phyloP scores from a whole-genome alignment of 495 filamentous ascomycete species.

The Tuber umbilicatum region DNA sequence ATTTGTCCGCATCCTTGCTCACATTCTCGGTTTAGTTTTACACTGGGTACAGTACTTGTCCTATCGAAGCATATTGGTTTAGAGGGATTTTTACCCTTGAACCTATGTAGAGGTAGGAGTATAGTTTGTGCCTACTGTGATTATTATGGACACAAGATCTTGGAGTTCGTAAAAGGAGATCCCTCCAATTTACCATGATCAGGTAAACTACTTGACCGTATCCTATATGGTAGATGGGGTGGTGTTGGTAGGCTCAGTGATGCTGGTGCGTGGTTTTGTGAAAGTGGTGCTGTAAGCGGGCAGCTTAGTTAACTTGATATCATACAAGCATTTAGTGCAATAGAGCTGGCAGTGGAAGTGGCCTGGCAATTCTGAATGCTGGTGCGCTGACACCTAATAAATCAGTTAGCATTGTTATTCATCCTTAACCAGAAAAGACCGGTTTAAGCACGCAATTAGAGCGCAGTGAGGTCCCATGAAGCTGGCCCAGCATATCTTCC shows the following conservation, averaged over 20 bases:
- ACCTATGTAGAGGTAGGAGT: background rate
- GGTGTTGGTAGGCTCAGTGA: background rate
- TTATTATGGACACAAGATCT: background rate
- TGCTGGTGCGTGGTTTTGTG: background rate
- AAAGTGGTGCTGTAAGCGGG: background rate
- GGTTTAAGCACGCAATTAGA: background rate
- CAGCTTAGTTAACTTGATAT: background rate
- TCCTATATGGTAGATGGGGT: background rate
- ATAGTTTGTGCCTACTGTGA: background rate
- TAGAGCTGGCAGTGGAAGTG: background rate
- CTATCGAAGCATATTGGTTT: background rate
- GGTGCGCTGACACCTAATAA: background rate
- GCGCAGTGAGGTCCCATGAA: background rate
- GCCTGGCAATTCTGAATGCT: background rate
- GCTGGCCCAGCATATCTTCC: background rate
- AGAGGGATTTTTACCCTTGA: background rate
- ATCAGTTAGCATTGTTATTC: background rate
- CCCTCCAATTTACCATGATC: background rate
- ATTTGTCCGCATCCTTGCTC: background rate
- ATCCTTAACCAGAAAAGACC: background rate
- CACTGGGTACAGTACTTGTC: background rate
- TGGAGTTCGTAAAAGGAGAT: background rate
- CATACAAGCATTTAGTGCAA: background rate
- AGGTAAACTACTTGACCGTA: background rate
- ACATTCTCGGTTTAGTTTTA: background rate